Evolutionary conservation across 2,329 filamentous ascomycete species (phyloP).

Genomic region (Xenoacremonium recifei): DNA sequence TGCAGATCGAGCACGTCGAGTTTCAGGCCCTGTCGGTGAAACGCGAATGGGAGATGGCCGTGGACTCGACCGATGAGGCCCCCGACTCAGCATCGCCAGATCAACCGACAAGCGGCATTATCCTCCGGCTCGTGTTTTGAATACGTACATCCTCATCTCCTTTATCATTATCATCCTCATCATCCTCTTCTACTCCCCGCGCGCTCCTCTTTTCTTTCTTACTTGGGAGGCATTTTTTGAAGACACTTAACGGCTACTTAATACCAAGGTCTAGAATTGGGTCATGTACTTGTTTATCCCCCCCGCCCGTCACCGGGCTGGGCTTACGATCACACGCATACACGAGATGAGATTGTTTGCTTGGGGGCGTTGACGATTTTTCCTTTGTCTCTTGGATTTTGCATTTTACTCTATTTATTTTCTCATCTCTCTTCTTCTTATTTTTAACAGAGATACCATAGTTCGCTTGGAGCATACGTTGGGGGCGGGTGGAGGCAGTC

Average conservation of each 20-base stretch:
- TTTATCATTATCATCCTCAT: conserved; percentile 1
- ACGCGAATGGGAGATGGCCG: conserved; percentile 61
- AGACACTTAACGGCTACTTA: conserved; percentile 12
- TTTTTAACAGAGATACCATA: conserved; percentile 30
- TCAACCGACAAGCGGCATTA: conserved; percentile 31
- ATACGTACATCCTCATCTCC: conserved; percentile 3
- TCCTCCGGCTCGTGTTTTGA: conserved; percentile 49
- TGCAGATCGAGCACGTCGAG: conserved; percentile 58
- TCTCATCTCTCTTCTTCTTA: too few relatives aligned
- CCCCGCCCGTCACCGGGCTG: conserved; percentile 22
- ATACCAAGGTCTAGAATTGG: conserved; percentile 22
- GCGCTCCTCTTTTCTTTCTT: conserved; percentile 3
- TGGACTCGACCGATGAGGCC: conserved; percentile 44
- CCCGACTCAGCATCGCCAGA: conserved; percentile 11
- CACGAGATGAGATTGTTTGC: conserved; percentile 16
- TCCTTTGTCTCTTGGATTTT: too few relatives aligned
- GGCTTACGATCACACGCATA: conserved; percentile 21
- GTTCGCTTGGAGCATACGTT: conserved; percentile 14
- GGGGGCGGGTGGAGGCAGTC: conserved; percentile 7
- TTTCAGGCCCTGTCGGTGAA: conserved; percentile 39
- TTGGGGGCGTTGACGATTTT: conserved; percentile 23
- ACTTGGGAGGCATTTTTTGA: conserved; percentile 1
- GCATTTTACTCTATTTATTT: too few relatives aligned
- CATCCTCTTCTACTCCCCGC: too few relatives aligned
- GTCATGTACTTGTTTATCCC: conserved; percentile 17